A percentile compares a stretch with the other conserved stretches of the same genome.
Evolutionary conservation across 2,329 filamentous ascomycete species (phyloP).

Genomic region (Xylariaceae sp.): DNA sequence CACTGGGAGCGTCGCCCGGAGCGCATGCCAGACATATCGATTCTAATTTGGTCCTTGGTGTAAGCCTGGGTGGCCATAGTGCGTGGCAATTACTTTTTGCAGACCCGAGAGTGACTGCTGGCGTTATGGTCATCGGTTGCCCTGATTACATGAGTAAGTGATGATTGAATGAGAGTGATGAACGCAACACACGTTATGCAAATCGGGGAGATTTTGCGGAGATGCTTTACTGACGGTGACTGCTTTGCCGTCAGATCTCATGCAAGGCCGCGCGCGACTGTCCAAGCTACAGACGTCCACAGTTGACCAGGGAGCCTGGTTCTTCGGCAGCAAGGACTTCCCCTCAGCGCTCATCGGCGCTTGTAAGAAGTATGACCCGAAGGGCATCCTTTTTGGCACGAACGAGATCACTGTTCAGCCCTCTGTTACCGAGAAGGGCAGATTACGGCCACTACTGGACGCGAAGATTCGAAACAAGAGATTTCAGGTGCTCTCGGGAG

Average conservation of each 20-base stretch:
- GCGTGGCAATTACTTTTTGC: conserved; percentile 78
- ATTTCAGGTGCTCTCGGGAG: conserved; percentile 60
- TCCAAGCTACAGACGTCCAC: conserved; percentile 61
- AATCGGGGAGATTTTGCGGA: neutral
- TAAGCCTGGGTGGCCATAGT: conserved; percentile 82
- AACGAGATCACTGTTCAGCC: conserved; percentile 31
- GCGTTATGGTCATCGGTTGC: conserved; percentile 78
- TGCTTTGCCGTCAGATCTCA: conserved; percentile 45
- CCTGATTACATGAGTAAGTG: conserved; percentile 70
- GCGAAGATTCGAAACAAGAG: conserved; percentile 54
- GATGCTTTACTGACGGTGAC: conserved; percentile 1
- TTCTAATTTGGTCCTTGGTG: conserved; percentile 70
- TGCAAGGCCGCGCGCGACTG: conserved; percentile 70
- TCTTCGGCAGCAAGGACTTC: conserved; percentile 75
- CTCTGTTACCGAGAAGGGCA: conserved; percentile 38
- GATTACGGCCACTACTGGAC: conserved; percentile 44
- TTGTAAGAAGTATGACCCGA: conserved; percentile 66
- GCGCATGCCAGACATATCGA: conserved; percentile 38
- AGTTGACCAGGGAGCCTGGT: conserved; percentile 49
- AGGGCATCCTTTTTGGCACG: conserved; percentile 62
- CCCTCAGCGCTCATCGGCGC: conserved; percentile 61
- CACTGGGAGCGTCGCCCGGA: conserved; percentile 28
- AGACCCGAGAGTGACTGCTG: conserved; percentile 73
- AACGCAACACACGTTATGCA: neutral
- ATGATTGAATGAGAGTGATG: neutral